Evolutionary conservation across 148 eudicot genomes (phyloP), one percentile per base, ranked within the genome.

Genomic region (Diospyros kaki): DNA sequence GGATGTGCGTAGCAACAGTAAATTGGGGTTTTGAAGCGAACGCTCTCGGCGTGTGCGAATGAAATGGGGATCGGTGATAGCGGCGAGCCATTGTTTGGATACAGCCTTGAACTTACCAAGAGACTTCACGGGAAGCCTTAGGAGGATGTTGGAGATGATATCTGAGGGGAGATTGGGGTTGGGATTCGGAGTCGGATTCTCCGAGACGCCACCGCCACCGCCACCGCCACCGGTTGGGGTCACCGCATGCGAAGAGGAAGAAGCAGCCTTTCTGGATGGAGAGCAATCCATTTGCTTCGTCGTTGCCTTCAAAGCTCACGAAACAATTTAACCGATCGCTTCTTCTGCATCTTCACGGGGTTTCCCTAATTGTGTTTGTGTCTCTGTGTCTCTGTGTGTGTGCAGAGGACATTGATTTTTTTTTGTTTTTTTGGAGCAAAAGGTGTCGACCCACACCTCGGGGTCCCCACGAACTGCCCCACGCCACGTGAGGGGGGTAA

Each of bases 41-140:
- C 71, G 58, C 39, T 65, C 63, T 15, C 69, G 69, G 53, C 56
- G 71, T 28, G 71, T 75, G 55, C 46, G 42, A 46, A 44, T 66
- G 77, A 75, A 75, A 58, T 53, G 66, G 6, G 64, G 72, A 13
- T 75, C 77, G 45, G 77, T 54, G 77, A 75, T 75, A 10, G 56
- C 66, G 61, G 53, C 4, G 28, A 66, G 71, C 77, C 77, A 75
- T 17, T 53, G 77, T 43, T 75, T 75, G 28, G 77, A 75, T 41
- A 75, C 77, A 63, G 71, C 54, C 54, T 75, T 66, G 77, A 75
- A 66, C 77, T 75, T 75, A 75, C 77, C 69, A 1, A 75, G 71
- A 13, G 62, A 51, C 41, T 54, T 75, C 18, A 75, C 69, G 14
- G 77, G 64, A 58, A 75, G 77, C 71, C 77, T 75, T 13, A 64